phyloP scores from a whole-genome alignment of 805 yeast genomes.

The Torulaspora microellipsoides region DNA sequence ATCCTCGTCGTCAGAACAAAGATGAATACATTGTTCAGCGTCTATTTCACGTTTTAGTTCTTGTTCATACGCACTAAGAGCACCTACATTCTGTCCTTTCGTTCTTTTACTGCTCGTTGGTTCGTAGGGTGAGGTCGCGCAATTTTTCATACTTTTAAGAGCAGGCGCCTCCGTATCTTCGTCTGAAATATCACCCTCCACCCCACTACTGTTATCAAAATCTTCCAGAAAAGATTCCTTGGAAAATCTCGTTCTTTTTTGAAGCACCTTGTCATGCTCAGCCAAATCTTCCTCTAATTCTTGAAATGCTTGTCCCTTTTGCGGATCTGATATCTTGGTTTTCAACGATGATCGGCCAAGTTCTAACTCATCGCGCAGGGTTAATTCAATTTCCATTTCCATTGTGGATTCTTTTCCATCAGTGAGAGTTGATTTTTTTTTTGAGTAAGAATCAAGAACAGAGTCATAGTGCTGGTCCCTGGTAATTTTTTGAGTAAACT shows the following conservation, averaged over 20 bases:
- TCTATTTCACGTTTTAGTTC: constrained; percentile 15
- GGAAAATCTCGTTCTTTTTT: constrained; percentile 10
- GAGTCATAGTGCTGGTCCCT: no score
- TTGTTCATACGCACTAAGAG: constrained; percentile 21
- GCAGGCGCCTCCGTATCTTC: background rate
- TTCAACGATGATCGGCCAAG: no score
- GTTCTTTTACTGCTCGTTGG: background rate
- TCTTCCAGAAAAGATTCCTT: constrained; percentile 23
- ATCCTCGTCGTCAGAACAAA: constrained; percentile 19
- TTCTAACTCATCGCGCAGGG: no score
- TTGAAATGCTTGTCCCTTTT: no score
- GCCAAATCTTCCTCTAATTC: no score
- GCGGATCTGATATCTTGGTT: no score
- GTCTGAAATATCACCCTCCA: constrained; percentile 1
- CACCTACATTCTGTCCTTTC: background rate
- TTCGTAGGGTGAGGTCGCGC: background rate
- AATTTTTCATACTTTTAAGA: background rate
- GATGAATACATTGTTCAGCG: constrained; percentile 13
- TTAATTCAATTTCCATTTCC: no score
- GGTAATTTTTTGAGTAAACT: no score
- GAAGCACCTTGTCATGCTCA: background rate
- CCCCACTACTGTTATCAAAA: constrained; percentile 17
- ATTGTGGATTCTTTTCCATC: no score
- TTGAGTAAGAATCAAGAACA: no score
- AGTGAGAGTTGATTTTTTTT: no score